phyloP scores from a whole-genome alignment of 2,329 filamentous ascomycete genomes.

The Zopfia rhizophila region DNA sequence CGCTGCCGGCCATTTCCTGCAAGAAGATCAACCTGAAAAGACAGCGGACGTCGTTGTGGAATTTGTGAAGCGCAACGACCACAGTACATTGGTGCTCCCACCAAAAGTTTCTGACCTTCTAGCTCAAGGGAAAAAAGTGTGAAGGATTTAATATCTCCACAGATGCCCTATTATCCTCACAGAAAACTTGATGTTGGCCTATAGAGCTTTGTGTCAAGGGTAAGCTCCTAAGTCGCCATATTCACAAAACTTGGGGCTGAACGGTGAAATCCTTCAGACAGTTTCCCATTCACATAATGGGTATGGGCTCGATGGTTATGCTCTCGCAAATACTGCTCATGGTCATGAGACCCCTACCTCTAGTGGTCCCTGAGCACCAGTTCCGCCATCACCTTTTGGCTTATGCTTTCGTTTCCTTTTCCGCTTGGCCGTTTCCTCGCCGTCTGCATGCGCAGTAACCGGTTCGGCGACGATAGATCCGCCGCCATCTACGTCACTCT shows the following conservation, averaged over 20 bases:
- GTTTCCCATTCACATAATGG: too few species aligned
- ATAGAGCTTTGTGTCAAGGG: too few species aligned
- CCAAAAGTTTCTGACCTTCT: conserved; percentile 78
- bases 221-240: too few species aligned
- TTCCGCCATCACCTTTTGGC: conserved; percentile 40
- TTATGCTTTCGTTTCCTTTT: conserved; percentile 54
- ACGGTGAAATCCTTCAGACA: too few species aligned
- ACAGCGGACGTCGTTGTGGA: conserved; percentile 86
- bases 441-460: conserved; percentile 23
- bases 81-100: conserved; percentile 83
- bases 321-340: too few species aligned
- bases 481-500: too few species aligned
- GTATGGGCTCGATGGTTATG: too few species aligned
- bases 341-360: too few species aligned
- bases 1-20: conserved; percentile 94
- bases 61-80: conserved; percentile 91
- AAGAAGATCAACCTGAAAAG: conserved; percentile 93
- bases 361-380: conserved; percentile 15
- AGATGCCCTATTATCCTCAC: too few species aligned
- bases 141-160: conserved; percentile 26
- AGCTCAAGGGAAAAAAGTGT: conserved; percentile 62
- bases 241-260: too few species aligned
- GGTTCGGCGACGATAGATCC: too few species aligned
- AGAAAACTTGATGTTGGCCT: too few species aligned
- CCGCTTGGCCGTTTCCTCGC: conserved; percentile 39